Conservation (phyloP, 768 basidiomycete species). For the Boletellus ananas region DNA sequence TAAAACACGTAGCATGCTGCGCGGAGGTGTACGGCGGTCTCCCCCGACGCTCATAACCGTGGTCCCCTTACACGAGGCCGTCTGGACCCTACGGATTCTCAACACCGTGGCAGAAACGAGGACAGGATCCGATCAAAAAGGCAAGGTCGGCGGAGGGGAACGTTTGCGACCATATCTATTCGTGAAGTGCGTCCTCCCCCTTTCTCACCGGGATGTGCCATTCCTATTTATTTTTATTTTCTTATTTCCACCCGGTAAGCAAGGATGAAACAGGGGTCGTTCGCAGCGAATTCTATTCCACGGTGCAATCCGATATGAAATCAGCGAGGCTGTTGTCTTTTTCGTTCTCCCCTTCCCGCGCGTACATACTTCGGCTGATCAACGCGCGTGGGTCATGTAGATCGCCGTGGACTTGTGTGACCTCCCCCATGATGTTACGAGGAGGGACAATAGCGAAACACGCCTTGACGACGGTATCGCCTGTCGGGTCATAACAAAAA, state of each 20-base stretch:
- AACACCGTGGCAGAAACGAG: too few species aligned
- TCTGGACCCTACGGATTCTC: conserved; percentile 1
- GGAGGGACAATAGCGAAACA: background rate
- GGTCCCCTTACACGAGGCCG: conserved; percentile 16
- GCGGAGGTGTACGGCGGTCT: background rate
- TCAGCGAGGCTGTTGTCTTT: conserved; percentile 1
- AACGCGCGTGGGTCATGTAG: conserved; percentile 7
- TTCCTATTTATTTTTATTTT: background rate
- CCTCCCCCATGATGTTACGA: background rate
- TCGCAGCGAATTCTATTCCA: conserved; percentile 4
- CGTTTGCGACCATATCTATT: too few species aligned
- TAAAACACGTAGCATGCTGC: background rate
- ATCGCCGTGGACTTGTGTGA: conserved; percentile 6
- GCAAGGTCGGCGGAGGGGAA: too few species aligned
- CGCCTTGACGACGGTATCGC: background rate
- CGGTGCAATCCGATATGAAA: conserved; percentile 19
- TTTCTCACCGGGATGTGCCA: too few species aligned
- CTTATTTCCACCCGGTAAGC: conserved; percentile 6
- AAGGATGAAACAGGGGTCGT: conserved; percentile 20
- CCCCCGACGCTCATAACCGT: background rate
- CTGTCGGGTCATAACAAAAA: background rate
- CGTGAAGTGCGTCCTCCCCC: too few species aligned
- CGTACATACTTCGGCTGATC: conserved; percentile 7
- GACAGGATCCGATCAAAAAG: too few species aligned
- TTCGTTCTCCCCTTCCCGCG: background rate